Conservation (phyloP, 2,329 filamentous ascomycete species). For the Alternaria sp. region DNA sequence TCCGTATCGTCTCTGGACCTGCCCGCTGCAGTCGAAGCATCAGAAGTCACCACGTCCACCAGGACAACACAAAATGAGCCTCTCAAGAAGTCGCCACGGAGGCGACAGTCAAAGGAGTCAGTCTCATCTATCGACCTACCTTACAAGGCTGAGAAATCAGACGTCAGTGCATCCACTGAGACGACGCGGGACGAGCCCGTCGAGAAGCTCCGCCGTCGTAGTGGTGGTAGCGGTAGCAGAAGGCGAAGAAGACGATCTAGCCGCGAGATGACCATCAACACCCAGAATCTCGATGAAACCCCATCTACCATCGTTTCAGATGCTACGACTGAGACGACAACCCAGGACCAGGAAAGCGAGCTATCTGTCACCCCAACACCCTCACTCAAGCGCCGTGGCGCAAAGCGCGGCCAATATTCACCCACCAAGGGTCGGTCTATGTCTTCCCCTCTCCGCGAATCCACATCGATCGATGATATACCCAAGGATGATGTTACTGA, state of each 20-base stretch:
- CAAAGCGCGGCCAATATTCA: constrained; percentile 51
- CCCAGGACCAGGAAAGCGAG: constrained; percentile 29
- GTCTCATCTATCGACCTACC: constrained; percentile 39
- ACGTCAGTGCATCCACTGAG: constrained; percentile 38
- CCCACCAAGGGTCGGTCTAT: constrained; percentile 53
- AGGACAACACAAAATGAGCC: constrained; percentile 32
- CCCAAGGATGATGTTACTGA: constrained; percentile 32
- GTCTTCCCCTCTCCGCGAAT: constrained; percentile 42
- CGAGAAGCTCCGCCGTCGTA: constrained; percentile 34
- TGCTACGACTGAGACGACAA: constrained; percentile 27
- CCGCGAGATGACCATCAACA: constrained; percentile 39
- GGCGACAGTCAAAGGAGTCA: constrained; percentile 42
- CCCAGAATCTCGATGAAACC: constrained; percentile 33
- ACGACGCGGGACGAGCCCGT: constrained; percentile 27
- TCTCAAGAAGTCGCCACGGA: constrained; percentile 44
- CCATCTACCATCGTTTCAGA: constrained; percentile 35
- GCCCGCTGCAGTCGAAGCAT: constrained; percentile 34
- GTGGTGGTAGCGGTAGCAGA: constrained; percentile 33
- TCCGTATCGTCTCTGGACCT: constrained; percentile 41
- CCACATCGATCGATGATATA: constrained; percentile 37
- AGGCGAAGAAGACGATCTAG: constrained; percentile 42
- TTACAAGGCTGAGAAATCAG: constrained; percentile 37
- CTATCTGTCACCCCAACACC: constrained; percentile 40
- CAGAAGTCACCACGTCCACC: constrained; percentile 37
- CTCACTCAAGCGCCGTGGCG: constrained; percentile 52